A percentile compares a stretch with the other conserved stretches of the same genome.
Evolutionary conservation across 371 early-diverging fungal species (phyloP).

Genomic region (Mortierella sp.): DNA sequence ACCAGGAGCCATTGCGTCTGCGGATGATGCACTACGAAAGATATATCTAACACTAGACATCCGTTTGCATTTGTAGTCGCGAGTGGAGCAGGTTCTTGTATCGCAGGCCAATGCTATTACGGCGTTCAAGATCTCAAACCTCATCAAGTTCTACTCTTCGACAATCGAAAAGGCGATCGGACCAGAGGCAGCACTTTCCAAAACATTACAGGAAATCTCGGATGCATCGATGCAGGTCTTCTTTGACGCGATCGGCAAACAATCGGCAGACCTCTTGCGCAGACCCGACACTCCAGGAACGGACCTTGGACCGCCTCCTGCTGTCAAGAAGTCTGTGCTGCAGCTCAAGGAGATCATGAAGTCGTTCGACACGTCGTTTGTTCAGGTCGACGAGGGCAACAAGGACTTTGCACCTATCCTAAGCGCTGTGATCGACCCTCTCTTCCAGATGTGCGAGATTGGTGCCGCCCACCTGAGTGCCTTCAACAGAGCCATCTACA

Average conservation of each 20-base stretch:
- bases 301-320: slow-evolving; percentile 73
- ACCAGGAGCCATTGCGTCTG: background rate
- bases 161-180: slow-evolving; percentile 77
- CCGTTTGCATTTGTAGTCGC: slow-evolving; percentile 59
- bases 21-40: background rate
- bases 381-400: slow-evolving; percentile 64
- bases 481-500: slow-evolving; percentile 79
- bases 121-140: slow-evolving; percentile 78
- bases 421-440: slow-evolving; percentile 79
- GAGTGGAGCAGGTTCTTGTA: slow-evolving; percentile 83
- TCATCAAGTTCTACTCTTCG: slow-evolving; percentile 82
- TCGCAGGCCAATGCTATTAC: slow-evolving; percentile 78
- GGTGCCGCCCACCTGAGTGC: slow-evolving; percentile 66
- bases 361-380: slow-evolving; percentile 81
- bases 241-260: slow-evolving; percentile 74
- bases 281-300: slow-evolving; percentile 68
- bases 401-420: slow-evolving; percentile 75
- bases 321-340: slow-evolving; percentile 73
- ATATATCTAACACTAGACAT: background rate
- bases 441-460: slow-evolving; percentile 78
- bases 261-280: slow-evolving; percentile 75
- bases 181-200: slow-evolving; percentile 66
- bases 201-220: slow-evolving; percentile 71
- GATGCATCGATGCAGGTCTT: slow-evolving; percentile 79
- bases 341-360: slow-evolving; percentile 87